phyloP scores from a whole-genome alignment of 192 early-diverging fungal genomes.

The Coemansia sp. region DNA sequence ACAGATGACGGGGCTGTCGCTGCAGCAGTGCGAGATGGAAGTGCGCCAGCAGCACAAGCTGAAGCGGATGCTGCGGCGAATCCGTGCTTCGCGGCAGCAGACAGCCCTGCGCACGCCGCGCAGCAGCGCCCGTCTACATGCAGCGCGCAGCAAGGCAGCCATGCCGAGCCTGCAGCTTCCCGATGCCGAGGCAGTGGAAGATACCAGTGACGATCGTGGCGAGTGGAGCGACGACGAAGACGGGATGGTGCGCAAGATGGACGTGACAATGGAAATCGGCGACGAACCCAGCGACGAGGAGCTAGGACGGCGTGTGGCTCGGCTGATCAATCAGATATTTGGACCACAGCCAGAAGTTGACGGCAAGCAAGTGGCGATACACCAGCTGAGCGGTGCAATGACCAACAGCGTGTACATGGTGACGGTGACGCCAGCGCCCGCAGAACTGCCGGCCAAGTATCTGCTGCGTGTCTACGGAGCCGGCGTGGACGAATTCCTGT shows the following conservation, averaged over 20 bases:
- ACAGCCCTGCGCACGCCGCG: neutral
- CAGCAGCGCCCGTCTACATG: neutral
- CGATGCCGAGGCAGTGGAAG: neutral
- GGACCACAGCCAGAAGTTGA: conserved; percentile 8
- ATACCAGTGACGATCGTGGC: neutral
- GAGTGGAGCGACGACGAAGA: conserved; percentile 27
- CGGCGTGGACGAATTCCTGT: conserved; percentile 72
- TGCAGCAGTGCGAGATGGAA: conserved; percentile 39
- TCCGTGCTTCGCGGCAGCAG: conserved; percentile 22
- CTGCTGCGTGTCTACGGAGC: conserved; percentile 76
- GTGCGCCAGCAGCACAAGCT: conserved; percentile 42
- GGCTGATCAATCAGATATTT: conserved; percentile 35
- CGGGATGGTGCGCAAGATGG: conserved; percentile 13
- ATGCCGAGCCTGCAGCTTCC: conserved; percentile 17
- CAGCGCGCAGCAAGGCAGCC: neutral
- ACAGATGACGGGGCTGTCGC: conserved; percentile 43
- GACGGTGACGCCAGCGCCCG: neutral
- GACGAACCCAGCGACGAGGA: conserved; percentile 19
- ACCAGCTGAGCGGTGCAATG: conserved; percentile 65
- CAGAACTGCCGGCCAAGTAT: conserved; percentile 35
- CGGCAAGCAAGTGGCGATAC: conserved; percentile 25
- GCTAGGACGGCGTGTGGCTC: conserved; percentile 16
- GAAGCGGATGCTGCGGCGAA: conserved; percentile 40
- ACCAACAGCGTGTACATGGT: conserved; percentile 61
- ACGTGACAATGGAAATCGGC: conserved; percentile 31